Evolutionary conservation across 2,329 filamentous ascomycete genomes (phyloP).

Genomic region (Penicillium sp.): DNA sequence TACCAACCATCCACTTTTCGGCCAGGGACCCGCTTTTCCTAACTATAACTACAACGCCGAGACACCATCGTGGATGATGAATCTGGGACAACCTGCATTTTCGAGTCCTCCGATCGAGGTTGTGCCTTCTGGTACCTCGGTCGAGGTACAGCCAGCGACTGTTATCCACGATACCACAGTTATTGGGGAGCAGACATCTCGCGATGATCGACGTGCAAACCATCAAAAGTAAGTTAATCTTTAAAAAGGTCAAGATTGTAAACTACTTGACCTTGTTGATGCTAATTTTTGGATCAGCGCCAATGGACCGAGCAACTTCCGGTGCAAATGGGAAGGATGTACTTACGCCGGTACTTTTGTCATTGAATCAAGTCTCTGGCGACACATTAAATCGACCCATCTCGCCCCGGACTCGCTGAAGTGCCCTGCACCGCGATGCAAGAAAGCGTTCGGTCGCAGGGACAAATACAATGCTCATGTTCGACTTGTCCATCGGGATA

Average conservation of each 20-base stretch:
- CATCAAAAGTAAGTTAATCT: background rate
- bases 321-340: slow-evolving; percentile 1
- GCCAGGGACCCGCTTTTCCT: background rate
- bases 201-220: background rate
- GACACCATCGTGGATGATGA: background rate
- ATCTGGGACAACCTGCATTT: background rate
- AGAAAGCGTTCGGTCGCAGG: background rate
- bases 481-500: background rate
- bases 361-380: background rate
- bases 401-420: background rate
- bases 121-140: too few relatives aligned
- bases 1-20: background rate
- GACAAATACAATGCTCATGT: slow-evolving; percentile 1
- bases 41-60: background rate
- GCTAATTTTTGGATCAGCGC: background rate
- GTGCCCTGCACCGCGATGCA: background rate
- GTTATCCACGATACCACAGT: background rate
- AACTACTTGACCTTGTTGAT: background rate
- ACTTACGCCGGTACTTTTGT: background rate
- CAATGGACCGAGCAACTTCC: background rate
- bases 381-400: background rate
- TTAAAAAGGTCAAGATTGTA: background rate
- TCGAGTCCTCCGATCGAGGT: background rate
- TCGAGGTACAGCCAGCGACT: background rate
- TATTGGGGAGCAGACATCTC: background rate